Evolutionary conservation across 2,329 filamentous ascomycete genomes (phyloP).

Genomic region (Phaeosphaeria sp.): DNA sequence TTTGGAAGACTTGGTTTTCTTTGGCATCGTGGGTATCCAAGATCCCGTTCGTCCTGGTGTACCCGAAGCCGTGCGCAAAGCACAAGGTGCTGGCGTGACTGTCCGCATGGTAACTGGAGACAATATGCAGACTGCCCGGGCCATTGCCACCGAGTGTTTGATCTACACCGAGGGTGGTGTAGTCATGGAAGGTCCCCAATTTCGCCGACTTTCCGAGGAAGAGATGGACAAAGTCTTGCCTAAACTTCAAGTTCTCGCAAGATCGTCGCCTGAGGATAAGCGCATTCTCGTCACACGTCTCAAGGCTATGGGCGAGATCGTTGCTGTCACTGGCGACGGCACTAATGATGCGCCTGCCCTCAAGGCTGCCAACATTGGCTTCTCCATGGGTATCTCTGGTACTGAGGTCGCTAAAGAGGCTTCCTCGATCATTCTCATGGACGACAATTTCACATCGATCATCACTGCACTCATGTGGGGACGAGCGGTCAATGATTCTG

Average conservation of each 20-base stretch:
- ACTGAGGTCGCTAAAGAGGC: constrained; percentile 96
- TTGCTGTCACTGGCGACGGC: constrained; percentile 97
- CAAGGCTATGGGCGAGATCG: constrained; percentile 87
- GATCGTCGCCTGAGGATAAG: constrained; percentile 96
- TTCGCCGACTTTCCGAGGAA: constrained; percentile 77
- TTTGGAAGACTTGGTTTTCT: constrained; percentile 68
- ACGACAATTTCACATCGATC: constrained; percentile 98
- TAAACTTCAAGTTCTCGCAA: constrained; percentile 86
- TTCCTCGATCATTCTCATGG: constrained; percentile 94
- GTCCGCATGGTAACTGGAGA: constrained; percentile 98
- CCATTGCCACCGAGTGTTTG: constrained; percentile 93
- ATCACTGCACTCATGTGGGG: constrained; percentile 94
- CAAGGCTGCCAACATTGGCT: constrained; percentile 97
- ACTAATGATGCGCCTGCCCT: constrained; percentile 96
- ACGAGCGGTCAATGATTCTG: constrained; percentile 97
- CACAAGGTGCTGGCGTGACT: constrained; percentile 88
- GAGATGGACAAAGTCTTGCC: constrained; percentile 84
- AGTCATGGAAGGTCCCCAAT: constrained; percentile 84
- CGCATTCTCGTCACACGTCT: constrained; percentile 92
- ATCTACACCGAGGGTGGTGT: constrained; percentile 83
- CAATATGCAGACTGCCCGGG: constrained; percentile 94
- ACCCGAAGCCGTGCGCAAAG: constrained; percentile 80
- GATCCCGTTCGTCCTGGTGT: constrained; percentile 95
- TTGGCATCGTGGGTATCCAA: constrained; percentile 92
- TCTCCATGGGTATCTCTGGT: constrained; percentile 89